Conservation (phyloP, 2,329 filamentous ascomycete species). For the Colletotrichum sp. region DNA sequence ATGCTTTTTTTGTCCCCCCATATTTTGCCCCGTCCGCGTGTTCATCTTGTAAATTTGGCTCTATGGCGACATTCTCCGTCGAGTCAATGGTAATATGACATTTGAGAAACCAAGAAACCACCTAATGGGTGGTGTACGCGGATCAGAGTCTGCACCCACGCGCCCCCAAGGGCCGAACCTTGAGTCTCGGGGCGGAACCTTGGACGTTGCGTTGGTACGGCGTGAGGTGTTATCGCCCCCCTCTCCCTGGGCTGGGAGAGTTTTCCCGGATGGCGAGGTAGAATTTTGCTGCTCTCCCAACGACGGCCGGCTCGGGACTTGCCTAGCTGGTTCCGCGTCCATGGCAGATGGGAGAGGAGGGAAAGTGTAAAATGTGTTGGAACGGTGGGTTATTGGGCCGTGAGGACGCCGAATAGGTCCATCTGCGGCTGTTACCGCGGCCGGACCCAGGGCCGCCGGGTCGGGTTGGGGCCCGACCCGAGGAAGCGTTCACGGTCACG, state of each 20-base stretch:
- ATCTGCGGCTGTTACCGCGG: background rate
- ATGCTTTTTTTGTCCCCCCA: slow-evolving; percentile 5
- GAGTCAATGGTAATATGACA: background rate
- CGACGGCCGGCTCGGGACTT: background rate
- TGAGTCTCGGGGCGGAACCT: background rate
- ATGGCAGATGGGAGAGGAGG: background rate
- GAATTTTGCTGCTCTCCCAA: background rate
- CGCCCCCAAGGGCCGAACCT: background rate
- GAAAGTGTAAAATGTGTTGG: background rate
- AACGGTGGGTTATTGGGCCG: background rate
- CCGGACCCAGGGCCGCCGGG: background rate
- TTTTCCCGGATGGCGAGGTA: background rate
- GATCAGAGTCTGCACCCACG: background rate
- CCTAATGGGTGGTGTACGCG: background rate
- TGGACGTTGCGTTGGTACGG: background rate
- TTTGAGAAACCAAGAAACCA: background rate
- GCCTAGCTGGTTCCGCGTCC: background rate
- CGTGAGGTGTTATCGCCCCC: background rate
- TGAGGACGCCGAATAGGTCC: background rate
- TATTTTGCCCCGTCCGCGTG: background rate
- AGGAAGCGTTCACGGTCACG: background rate
- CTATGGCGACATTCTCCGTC: background rate
- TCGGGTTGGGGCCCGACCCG: background rate
- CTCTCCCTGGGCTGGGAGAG: background rate
- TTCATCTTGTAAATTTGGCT: background rate